A percentile compares a stretch with the other conserved stretches of the same genome.
Conservation (phyloP, 176 grass and related monocot genomes). For the Carex littledalei region DNA sequence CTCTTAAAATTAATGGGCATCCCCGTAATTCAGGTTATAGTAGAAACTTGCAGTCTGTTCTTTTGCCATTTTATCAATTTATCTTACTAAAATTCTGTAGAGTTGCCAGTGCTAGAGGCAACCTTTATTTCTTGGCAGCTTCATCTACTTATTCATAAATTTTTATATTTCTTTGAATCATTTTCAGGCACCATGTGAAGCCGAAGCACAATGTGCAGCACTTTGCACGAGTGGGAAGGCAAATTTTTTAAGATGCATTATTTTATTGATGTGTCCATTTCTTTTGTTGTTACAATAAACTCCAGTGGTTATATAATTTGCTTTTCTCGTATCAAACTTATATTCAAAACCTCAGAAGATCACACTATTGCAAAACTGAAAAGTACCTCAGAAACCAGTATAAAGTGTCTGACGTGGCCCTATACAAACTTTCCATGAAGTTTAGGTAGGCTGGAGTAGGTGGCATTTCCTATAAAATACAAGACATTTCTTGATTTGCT, state of each 20-base stretch:
- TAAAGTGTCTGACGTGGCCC: neutral
- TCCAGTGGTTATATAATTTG: neutral
- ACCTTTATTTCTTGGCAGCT: neutral
- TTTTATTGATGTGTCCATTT: neutral
- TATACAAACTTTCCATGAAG: neutral
- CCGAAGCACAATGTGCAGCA: conserved; percentile 82
- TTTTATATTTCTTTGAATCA: conserved; percentile 15
- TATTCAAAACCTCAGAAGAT: neutral
- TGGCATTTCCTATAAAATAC: neutral
- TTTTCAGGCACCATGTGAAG: conserved; percentile 82
- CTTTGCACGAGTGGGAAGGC: conserved; percentile 80
- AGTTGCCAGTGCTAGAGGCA: neutral
- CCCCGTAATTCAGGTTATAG: conserved; percentile 68
- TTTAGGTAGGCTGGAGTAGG: neutral
- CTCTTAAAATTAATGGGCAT: conserved; percentile 83
- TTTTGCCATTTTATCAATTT: neutral
- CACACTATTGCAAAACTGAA: neutral
- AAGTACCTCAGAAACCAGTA: neutral
- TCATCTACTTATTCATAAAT: neutral
- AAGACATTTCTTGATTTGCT: too few species aligned
- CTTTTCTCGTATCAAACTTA: neutral
- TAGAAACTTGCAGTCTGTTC: neutral
- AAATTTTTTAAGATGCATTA: conserved; percentile 1
- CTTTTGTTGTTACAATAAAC: neutral
- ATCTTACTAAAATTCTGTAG: neutral